Conservation (phyloP, 2,329 filamentous ascomycete genomes). For the Penicillium sp. region DNA sequence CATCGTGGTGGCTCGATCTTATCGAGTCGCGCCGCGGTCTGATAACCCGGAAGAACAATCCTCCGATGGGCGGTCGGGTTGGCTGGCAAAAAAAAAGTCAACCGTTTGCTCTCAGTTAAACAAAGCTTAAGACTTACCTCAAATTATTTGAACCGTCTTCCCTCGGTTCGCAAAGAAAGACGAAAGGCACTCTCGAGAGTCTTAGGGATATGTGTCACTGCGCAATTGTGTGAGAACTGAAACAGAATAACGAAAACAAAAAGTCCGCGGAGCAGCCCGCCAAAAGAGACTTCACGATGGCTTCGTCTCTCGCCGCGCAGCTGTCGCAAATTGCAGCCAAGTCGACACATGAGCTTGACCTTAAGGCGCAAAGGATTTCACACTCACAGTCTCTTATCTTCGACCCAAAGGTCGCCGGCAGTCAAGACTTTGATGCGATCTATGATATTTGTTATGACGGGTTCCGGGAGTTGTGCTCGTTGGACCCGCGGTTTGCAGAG, state of each 20-base stretch:
- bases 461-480: conserved; percentile 83
- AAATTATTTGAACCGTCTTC: background rate
- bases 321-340: conserved; percentile 87
- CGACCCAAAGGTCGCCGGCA: conserved; percentile 76
- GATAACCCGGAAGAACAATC: conserved; percentile 28
- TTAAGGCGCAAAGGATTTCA: conserved; percentile 86
- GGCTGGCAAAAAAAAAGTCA: conserved; percentile 34
- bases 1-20: conserved; percentile 32
- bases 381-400: conserved; percentile 96
- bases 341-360: conserved; percentile 84
- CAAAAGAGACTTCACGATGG: conserved; percentile 55
- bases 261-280: background rate
- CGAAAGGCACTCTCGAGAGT: background rate
- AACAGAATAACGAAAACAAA: background rate
- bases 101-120: background rate
- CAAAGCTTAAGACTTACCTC: conserved; percentile 1
- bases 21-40: conserved; percentile 5
- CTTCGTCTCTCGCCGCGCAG: conserved; percentile 86
- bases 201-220: conserved; percentile 6
- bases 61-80: conserved; percentile 18
- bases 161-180: background rate
- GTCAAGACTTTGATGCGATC: conserved; percentile 85
- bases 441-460: conserved; percentile 85
- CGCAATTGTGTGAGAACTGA: conserved; percentile 4
- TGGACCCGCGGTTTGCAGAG: conserved; percentile 73